These are phyloP conservation scores for Chenopodium formosanum DNA, from an alignment of 148 eudicot genomes.

Conservation along the genomic window DNA sequence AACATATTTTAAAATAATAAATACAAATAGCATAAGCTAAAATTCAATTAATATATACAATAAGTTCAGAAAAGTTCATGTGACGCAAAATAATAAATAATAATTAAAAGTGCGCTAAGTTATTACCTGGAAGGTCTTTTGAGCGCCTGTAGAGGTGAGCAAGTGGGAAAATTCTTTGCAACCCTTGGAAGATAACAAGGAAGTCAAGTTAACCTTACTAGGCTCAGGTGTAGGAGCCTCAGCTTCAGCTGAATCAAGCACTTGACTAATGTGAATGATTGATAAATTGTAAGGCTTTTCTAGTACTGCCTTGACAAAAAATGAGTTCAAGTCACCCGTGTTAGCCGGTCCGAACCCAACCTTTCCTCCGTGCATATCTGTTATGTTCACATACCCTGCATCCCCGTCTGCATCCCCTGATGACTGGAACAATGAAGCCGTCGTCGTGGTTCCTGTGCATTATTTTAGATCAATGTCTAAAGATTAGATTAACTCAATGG, in stretches of 20 bases:
- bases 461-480: too few relatives aligned
- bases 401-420: conserved; percentile 70
- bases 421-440: conserved; percentile 77
- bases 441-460: conserved; percentile 38
- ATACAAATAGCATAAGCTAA: too few relatives aligned
- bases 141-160: conserved; percentile 43
- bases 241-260: conserved; percentile 52
- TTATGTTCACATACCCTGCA: conserved; percentile 75
- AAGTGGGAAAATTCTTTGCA: conserved; percentile 56
- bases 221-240: conserved; percentile 79
- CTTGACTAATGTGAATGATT: conserved; percentile 57
- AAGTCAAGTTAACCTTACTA: conserved; percentile 33
- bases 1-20: too few relatives aligned
- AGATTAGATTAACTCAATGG: background rate
- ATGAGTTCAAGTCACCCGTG: conserved; percentile 32
- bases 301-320: conserved; percentile 50
- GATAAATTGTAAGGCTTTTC: conserved; percentile 68
- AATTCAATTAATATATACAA: too few relatives aligned
- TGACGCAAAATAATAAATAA: too few relatives aligned
- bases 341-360: conserved; percentile 60
- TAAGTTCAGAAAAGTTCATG: too few relatives aligned
- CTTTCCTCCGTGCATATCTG: conserved; percentile 66
- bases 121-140: conserved; percentile 38
- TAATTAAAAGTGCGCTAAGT: too few relatives aligned
- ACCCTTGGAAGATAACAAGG: conserved; percentile 48